Base-by-base conservation (phyloP, 441 rosid species). In the Gossypium laxum region DNA sequence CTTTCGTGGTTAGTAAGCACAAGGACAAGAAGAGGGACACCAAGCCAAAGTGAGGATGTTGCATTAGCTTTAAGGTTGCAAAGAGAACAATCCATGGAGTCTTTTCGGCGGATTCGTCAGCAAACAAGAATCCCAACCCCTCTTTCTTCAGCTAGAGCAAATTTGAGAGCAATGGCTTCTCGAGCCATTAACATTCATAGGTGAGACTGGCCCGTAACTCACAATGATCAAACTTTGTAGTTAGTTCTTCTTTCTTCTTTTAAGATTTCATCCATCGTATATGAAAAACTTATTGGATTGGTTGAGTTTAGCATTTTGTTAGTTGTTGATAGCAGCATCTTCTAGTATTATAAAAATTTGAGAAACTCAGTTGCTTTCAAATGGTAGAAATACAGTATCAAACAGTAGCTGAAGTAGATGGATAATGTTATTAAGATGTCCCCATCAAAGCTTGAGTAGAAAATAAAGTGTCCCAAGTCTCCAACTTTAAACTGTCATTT, bases 131-230 rank as follows among this genome's bases (percentile, higher is more conserved):
- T 18, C 21, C 55, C 55, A 50, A 50, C 55, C 21, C 55, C 55
- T 14, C 21, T 15, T 15, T 50, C 55, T 15, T 14, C 1, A 50
- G 55, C 55, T 15, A 14, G 96, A 86, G 88, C 89, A 74, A 95
- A 91, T 74, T 73, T 88, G 71, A 84, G 98, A 83, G 95, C 96
- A 21, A 86, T 91, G 97, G 98, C 97, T 55, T 88, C 97, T 30
- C 87, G 96, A 79, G 98, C 97, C 67, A 72, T 52, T 68, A 38
- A 57, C 55, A 3, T 12, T 48, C 15, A 14, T n/a, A 48, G 54
- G 19, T n/a, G 19, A 48, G 19, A 28, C 32, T 0, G 5, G 32
- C 1, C 5, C 4, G 51, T 12, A 47, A 47, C 14, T 48, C 59
- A 7, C 24, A 18, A 54, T 55, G 10, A 55, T 21, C 14, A 21